Percentiles rank a stretch among this genome's conserved stretches.
These are phyloP conservation scores for Podila clonocystis DNA, from an alignment of 192 early-diverging fungal genomes.

Conservation along the genomic window DNA sequence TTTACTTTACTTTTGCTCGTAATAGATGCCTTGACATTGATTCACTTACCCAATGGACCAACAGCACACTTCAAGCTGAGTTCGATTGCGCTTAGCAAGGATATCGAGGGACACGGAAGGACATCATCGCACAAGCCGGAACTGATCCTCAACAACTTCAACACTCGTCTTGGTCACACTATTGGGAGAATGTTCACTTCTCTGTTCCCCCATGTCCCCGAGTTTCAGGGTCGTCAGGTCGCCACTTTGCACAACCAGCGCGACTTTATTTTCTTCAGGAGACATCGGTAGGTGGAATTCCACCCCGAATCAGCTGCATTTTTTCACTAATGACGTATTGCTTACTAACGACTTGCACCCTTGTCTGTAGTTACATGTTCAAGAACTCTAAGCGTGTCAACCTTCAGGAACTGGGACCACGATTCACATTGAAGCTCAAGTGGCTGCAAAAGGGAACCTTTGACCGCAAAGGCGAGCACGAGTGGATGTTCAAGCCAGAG, in stretches of 20 bases:
- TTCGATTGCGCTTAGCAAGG: conserved; percentile 77
- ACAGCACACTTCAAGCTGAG: conserved; percentile 97
- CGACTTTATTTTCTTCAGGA: conserved; percentile 98
- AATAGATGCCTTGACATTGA: conserved; percentile 85
- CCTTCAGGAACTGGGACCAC: conserved; percentile 94
- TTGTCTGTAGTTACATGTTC: conserved; percentile 82
- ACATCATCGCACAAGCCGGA: conserved; percentile 90
- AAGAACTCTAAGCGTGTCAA: conserved; percentile 80
- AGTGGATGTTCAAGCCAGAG: conserved; percentile 94
- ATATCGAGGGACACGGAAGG: conserved; percentile 85
- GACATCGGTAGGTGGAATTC: conserved; percentile 74
- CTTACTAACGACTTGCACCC: neutral
- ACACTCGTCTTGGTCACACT: conserved; percentile 95
- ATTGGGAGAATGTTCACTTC: conserved; percentile 96
- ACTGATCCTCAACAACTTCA: conserved; percentile 98
- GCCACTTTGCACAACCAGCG: conserved; percentile 99
- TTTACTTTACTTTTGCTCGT: neutral
- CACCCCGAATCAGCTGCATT: neutral
- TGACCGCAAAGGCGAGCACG: conserved; percentile 94
- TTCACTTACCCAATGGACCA: conserved; percentile 97
- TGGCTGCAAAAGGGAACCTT: conserved; percentile 98
- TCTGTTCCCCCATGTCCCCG: conserved; percentile 96
- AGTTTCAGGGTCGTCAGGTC: conserved; percentile 95
- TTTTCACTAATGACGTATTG: neutral
- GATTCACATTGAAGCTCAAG: conserved; percentile 93